These are phyloP conservation scores for Xylaria intraflava DNA, from an alignment of 495 filamentous ascomycete genomes.

Conservation along the genomic window DNA sequence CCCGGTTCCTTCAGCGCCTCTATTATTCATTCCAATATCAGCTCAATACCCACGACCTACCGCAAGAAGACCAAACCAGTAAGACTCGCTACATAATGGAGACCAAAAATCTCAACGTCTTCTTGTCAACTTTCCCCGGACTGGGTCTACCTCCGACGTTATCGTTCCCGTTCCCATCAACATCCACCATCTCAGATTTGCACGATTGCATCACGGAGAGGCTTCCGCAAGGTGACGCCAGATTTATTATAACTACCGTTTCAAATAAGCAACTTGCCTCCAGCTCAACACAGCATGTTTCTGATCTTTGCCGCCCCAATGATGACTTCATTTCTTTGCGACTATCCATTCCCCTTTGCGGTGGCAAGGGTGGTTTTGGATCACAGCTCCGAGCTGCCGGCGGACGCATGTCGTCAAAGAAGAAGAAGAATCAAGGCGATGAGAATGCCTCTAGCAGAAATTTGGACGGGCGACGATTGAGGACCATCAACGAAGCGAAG, in stretches of 20 bases:
- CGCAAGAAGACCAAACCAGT: neutral
- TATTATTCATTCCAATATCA: too few species aligned
- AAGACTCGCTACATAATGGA: constrained; percentile 28
- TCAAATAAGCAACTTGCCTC: constrained; percentile 62
- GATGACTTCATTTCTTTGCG: constrained; percentile 74
- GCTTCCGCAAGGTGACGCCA: constrained; percentile 50
- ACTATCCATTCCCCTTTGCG: constrained; percentile 65
- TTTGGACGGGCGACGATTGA: constrained; percentile 81
- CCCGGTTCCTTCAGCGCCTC: too few species aligned
- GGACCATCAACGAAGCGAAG: constrained; percentile 92
- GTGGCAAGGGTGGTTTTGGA: constrained; percentile 96
- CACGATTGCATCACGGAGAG: constrained; percentile 53
- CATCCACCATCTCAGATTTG: constrained; percentile 61
- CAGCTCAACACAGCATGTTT: constrained; percentile 41
- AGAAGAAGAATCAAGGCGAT: constrained; percentile 78
- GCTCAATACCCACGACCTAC: neutral
- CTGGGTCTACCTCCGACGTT: constrained; percentile 73
- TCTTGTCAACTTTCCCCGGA: constrained; percentile 77
- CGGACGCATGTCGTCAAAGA: constrained; percentile 92
- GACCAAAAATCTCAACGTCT: constrained; percentile 61
- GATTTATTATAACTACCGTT: constrained; percentile 73
- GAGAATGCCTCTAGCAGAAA: constrained; percentile 85
- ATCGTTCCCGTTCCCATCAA: constrained; percentile 58
- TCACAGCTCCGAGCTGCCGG: constrained; percentile 94
- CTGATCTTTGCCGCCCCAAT: constrained; percentile 41